Conservation (phyloP, 306 rosid species). For the Begonia loranthoides region DNA sequence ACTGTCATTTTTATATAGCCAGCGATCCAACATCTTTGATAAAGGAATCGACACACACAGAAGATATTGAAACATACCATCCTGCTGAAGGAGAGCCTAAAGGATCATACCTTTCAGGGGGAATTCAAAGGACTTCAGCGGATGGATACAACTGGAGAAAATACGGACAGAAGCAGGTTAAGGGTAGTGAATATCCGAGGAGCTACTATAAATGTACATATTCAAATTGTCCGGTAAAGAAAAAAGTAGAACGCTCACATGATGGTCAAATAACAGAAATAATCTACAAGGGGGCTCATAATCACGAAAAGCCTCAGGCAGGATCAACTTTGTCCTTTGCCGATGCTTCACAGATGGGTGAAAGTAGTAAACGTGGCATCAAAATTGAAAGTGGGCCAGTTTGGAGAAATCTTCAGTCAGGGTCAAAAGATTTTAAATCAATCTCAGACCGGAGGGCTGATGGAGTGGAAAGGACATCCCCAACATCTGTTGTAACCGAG, state of each 20-base stretch:
- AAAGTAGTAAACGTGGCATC: conserved; percentile 26
- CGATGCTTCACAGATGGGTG: conserved; percentile 38
- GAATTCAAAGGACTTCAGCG: conserved; percentile 41
- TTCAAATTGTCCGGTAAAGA: conserved; percentile 73
- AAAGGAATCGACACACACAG: conserved; percentile 17
- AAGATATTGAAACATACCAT: conserved; percentile 19
- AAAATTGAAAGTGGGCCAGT: conserved; percentile 32
- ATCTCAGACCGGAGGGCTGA: conserved; percentile 36
- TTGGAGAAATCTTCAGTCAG: conserved; percentile 40
- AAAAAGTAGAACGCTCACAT: conserved; percentile 80
- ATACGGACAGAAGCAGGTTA: conserved; percentile 93
- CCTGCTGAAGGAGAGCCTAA: conserved; percentile 33
- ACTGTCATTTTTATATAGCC: conserved; percentile 23
- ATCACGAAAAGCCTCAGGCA: conserved; percentile 48
- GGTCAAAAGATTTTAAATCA: conserved; percentile 22
- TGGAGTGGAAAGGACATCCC: conserved; percentile 52
- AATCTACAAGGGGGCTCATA: conserved; percentile 72
- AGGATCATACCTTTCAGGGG: conserved; percentile 25
- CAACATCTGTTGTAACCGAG: conserved; percentile 42
- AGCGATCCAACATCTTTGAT: conserved; percentile 21
- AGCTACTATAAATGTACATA: conserved; percentile 84
- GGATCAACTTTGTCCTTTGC: conserved; percentile 29
- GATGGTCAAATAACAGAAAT: conserved; percentile 90
- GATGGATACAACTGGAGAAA: conserved; percentile 95
- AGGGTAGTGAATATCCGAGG: conserved; percentile 87